Evolutionary conservation across 2,329 filamentous ascomycete species (phyloP).

Genomic region (Hypoxylon sp.): DNA sequence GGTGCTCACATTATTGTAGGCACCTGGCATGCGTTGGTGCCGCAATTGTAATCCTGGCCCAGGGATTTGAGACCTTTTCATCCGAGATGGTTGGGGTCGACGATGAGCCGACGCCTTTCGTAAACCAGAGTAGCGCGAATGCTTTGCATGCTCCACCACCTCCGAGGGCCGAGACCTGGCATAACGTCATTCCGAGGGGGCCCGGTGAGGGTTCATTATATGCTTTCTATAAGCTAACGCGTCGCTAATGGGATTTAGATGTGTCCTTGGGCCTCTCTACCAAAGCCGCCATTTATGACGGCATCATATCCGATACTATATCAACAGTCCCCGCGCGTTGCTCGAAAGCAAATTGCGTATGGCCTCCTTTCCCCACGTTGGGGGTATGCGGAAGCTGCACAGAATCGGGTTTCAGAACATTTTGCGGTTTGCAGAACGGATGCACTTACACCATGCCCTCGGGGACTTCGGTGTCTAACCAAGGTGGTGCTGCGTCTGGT

Average conservation of each 20-base stretch:
- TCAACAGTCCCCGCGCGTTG: slow-evolving; percentile 51
- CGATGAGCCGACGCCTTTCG: slow-evolving; percentile 47
- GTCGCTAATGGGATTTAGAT: slow-evolving; percentile 33
- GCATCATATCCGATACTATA: slow-evolving; percentile 54
- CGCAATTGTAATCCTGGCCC: slow-evolving; percentile 55
- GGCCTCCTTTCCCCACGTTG: slow-evolving; percentile 57
- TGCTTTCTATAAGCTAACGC: slow-evolving; percentile 5
- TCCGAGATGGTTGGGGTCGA: slow-evolving; percentile 58
- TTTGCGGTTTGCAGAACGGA: slow-evolving; percentile 37
- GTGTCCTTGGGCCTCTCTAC: slow-evolving; percentile 54
- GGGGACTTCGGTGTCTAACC: slow-evolving; percentile 50
- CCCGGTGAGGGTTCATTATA: slow-evolving; percentile 21
- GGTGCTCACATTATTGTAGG: slow-evolving; percentile 41
- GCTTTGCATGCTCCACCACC: slow-evolving; percentile 49
- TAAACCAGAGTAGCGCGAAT: slow-evolving; percentile 40
- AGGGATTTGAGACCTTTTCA: slow-evolving; percentile 59
- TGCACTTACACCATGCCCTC: slow-evolving; percentile 54
- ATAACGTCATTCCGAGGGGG: slow-evolving; percentile 52
- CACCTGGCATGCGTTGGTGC: slow-evolving; percentile 59
- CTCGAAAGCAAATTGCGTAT: slow-evolving; percentile 55
- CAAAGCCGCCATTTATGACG: slow-evolving; percentile 58
- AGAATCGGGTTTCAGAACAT: slow-evolving; percentile 32
- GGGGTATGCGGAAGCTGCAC: slow-evolving; percentile 57
- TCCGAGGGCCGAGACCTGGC: slow-evolving; percentile 56
- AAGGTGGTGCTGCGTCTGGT: slow-evolving; percentile 45